Evolutionary conservation across 495 filamentous ascomycete genomes (phyloP).

Genomic region (Penicillium soppii): DNA sequence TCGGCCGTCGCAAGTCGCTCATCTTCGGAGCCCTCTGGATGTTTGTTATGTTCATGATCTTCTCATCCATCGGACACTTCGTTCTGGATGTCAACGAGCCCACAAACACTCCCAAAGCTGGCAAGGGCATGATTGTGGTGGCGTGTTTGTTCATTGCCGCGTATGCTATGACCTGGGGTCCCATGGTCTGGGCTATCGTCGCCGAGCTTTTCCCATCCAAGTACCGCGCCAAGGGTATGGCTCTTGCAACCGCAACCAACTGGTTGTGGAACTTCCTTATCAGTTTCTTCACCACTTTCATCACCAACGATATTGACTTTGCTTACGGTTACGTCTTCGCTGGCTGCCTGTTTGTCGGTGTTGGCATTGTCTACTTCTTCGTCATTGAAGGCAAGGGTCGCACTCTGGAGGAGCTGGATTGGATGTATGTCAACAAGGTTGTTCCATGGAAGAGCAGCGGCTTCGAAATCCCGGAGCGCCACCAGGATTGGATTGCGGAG

Average conservation of each 20-base stretch:
- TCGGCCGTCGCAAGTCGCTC: constrained; percentile 65
- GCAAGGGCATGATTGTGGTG: constrained; percentile 73
- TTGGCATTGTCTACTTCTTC: constrained; percentile 66
- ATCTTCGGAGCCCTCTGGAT: constrained; percentile 67
- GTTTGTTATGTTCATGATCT: constrained; percentile 70
- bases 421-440: constrained; percentile 70
- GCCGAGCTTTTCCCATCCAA: constrained; percentile 78
- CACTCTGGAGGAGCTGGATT: constrained; percentile 74
- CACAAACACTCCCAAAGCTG: constrained; percentile 57
- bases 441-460: constrained; percentile 59
- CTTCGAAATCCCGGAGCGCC: constrained; percentile 34
- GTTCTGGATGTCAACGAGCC: constrained; percentile 55
- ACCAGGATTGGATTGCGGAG: constrained; percentile 15
- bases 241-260: constrained; percentile 72
- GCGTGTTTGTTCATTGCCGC: constrained; percentile 62
- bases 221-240: constrained; percentile 72
- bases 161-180: constrained; percentile 71
- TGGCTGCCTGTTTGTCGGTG: constrained; percentile 60
- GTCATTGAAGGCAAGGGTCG: constrained; percentile 64
- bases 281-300: constrained; percentile 74
- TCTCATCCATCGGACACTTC: constrained; percentile 67
- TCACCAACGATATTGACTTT: constrained; percentile 64
- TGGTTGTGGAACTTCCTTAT: constrained; percentile 88
- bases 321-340: constrained; percentile 78
- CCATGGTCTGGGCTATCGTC: constrained; percentile 74